A percentile compares a stretch with the other conserved stretches of the same genome.
Conservation (phyloP, 495 filamentous ascomycete genomes). For the Neurospora discreta region DNA sequence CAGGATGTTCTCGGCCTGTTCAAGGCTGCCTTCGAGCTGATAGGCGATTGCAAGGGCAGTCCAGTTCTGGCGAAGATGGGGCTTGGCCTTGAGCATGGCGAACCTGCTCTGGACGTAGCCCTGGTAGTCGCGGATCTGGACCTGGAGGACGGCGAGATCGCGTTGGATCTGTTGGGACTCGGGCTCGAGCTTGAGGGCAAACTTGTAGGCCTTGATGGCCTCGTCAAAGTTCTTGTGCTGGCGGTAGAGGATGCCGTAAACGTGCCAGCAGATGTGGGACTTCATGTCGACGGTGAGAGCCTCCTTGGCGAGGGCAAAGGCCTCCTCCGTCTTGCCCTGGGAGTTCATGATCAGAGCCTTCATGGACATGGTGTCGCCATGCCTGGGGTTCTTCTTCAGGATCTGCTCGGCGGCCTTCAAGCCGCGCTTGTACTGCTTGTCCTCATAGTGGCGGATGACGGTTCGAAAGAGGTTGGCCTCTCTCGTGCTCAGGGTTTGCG, state of each 20-base stretch:
- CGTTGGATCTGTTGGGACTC: constrained; percentile 89
- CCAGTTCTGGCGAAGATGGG: constrained; percentile 81
- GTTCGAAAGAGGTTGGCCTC: constrained; percentile 88
- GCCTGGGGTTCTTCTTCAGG: constrained; percentile 81
- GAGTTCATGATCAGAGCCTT: constrained; percentile 94
- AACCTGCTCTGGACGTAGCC: constrained; percentile 83
- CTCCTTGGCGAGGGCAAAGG: constrained; percentile 82
- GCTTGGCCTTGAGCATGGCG: constrained; percentile 71
- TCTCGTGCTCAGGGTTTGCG: constrained; percentile 77
- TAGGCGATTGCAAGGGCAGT: constrained; percentile 88
- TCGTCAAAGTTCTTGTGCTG: constrained; percentile 95
- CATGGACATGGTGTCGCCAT: constrained; percentile 98
- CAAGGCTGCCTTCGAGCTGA: constrained; percentile 74
- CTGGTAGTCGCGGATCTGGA: constrained; percentile 93
- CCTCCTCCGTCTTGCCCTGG: constrained; percentile 81
- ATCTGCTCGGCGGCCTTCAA: constrained; percentile 92
- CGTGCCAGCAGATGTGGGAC: constrained; percentile 98
- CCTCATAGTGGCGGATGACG: constrained; percentile 90
- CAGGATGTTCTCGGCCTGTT: constrained; percentile 81
- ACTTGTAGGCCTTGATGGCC: constrained; percentile 97
- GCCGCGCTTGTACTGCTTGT: constrained; percentile 97
- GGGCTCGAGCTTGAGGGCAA: constrained; percentile 82
- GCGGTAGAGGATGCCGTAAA: constrained; percentile 91
- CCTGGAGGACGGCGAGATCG: constrained; percentile 83
- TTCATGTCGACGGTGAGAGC: constrained; percentile 93